These are phyloP conservation scores for Aphanomyces astaci DNA, from an alignment of 352 stramenopile species.

Conservation along the genomic window DNA sequence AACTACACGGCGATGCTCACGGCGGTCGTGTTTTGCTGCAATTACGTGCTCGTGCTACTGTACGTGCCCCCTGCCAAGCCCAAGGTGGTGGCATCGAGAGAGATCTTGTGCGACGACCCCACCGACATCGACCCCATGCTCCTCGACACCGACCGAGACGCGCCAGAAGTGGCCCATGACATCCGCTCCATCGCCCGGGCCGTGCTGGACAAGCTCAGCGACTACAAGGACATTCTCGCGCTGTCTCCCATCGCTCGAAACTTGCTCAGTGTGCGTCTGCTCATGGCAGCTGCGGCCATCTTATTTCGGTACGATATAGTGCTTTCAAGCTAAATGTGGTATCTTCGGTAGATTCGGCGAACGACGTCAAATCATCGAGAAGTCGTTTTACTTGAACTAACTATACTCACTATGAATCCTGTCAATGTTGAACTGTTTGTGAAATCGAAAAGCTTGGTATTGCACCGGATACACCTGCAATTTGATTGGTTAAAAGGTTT, in stretches of 20 bases:
- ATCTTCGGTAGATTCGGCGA: too few species aligned
- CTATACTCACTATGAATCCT: too few species aligned
- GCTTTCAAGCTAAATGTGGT: too few species aligned
- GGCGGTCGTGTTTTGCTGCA: slow-evolving; percentile 51
- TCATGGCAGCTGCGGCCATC: slow-evolving; percentile 69
- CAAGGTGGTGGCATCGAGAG: background rate
- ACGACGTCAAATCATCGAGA: too few species aligned
- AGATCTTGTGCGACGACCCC: slow-evolving; percentile 20
- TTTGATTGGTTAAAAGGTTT: too few species aligned
- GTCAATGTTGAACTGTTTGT: too few species aligned
- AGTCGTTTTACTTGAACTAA: too few species aligned
- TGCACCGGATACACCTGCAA: too few species aligned
- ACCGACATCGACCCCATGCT: slow-evolving; percentile 21
- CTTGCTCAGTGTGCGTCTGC: slow-evolving; percentile 53
- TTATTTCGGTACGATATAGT: slow-evolving; percentile 37
- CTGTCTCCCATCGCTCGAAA: slow-evolving; percentile 56
- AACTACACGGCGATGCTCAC: slow-evolving; percentile 76
- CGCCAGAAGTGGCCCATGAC: background rate
- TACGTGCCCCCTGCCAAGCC: slow-evolving; percentile 22
- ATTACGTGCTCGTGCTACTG: slow-evolving; percentile 51
- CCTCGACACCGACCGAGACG: background rate
- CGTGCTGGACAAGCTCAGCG: slow-evolving; percentile 47
- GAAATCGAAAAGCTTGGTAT: too few species aligned
- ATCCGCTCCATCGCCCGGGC: slow-evolving; percentile 31
- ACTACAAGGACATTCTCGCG: slow-evolving; percentile 53